These are phyloP conservation scores for Zopfochytrium polystomum DNA, from an alignment of 371 early-diverging fungal genomes.

Conservation along the genomic window DNA sequence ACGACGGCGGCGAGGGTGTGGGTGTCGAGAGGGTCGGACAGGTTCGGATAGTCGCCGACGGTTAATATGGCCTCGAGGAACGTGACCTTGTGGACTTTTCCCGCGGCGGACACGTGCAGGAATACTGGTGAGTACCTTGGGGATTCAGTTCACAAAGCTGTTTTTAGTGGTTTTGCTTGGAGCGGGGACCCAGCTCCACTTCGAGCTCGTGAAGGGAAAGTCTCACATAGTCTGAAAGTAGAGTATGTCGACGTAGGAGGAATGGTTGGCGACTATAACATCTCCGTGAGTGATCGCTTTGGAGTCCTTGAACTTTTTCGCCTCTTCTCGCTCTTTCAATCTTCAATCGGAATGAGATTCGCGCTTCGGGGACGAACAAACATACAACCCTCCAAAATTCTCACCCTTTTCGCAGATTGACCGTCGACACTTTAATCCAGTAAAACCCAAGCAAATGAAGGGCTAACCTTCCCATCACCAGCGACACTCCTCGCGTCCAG, in stretches of 20 bases:
- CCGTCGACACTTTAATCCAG: constrained; percentile 10
- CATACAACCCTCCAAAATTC: no score
- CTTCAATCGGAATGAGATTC: no score
- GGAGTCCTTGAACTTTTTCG: constrained; percentile 2
- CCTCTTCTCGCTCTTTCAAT: constrained; percentile 2
- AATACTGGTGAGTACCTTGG: constrained; percentile 38
- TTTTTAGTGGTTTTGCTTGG: no score
- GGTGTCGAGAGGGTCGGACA: constrained; percentile 36
- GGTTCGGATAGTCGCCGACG: constrained; percentile 37
- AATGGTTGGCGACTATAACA: constrained; percentile 77
- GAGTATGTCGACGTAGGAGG: constrained; percentile 79
- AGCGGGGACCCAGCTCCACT: no score
- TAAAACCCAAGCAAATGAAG: constrained; percentile 28
- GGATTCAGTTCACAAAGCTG: no score
- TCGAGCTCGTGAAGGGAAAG: no score
- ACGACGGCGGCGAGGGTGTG: constrained; percentile 52
- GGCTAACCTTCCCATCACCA: constrained; percentile 6
- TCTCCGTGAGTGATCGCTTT: constrained; percentile 53
- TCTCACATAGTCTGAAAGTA: constrained; percentile 58
- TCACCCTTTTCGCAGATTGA: constrained; percentile 11
- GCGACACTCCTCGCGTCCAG: constrained; percentile 5
- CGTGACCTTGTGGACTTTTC: constrained; percentile 52
- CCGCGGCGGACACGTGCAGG: constrained; percentile 59
- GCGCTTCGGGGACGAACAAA: no score
- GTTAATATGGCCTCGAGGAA: constrained; percentile 59